A percentile compares a stretch with the other conserved stretches of the same genome.
Evolutionary conservation across 225 moss, liverwort and hornwort species (phyloP).

Genomic region (Pseudoscleropodium purum): DNA sequence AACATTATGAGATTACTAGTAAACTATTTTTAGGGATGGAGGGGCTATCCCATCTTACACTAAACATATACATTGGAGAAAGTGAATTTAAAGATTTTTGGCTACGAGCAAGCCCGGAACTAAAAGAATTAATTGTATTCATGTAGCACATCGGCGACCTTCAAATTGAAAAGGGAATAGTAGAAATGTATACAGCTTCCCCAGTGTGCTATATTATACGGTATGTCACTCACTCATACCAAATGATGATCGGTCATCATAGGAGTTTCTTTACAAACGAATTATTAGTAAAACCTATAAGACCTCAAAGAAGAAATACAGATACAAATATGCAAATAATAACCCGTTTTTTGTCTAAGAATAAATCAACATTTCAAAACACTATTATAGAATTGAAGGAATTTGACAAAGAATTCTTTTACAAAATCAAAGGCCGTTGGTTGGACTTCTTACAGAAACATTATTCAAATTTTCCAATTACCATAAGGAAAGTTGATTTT

Average conservation of each 20-base stretch:
- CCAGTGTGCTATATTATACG: too few relatives aligned
- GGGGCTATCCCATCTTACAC: too few relatives aligned
- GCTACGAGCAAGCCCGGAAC: too few relatives aligned
- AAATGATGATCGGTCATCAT: not conserved
- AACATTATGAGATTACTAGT: too few relatives aligned
- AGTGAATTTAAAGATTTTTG: too few relatives aligned
- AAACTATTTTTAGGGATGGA: too few relatives aligned
- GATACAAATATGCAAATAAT: not conserved
- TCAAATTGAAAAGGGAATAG: too few relatives aligned
- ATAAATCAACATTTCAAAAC: not conserved
- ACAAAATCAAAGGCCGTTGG: not conserved
- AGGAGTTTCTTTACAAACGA: not conserved
- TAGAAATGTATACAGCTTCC: too few relatives aligned
- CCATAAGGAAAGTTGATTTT: not conserved
- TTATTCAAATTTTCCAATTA: not conserved
- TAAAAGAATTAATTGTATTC: too few relatives aligned
- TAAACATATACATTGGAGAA: too few relatives aligned
- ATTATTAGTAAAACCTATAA: not conserved
- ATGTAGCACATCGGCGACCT: too few relatives aligned
- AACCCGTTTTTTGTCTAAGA: not conserved
- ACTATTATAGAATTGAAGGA: rapidly evolving
- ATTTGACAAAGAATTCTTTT: not conserved
- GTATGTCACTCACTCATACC: not conserved
- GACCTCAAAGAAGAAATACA: not conserved
- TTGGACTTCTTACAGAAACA: rapidly evolving